Evolutionary conservation across 2,329 filamentous ascomycete species (phyloP).

Genomic region (Colletotrichum sidae): DNA sequence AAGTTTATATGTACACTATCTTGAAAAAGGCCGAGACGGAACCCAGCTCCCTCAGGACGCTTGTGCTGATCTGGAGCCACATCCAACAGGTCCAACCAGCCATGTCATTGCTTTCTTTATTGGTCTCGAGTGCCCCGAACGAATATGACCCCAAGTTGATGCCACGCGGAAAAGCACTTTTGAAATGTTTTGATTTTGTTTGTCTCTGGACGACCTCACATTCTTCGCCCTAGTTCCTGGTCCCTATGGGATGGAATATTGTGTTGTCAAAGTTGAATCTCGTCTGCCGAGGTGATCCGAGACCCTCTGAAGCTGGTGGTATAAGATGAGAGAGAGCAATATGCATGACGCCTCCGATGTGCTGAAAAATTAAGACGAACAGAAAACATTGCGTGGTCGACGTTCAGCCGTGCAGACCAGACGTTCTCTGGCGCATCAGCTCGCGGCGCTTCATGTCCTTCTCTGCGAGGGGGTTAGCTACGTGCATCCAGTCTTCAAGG

Average conservation of each 20-base stretch:
- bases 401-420: slow-evolving; percentile 50
- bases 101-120: slow-evolving; percentile 9
- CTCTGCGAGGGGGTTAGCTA: slow-evolving; percentile 59
- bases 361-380: slow-evolving; percentile 26
- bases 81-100: neutral
- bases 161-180: slow-evolving; percentile 20
- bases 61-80: neutral
- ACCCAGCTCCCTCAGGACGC: slow-evolving; percentile 14
- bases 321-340: slow-evolving; percentile 37
- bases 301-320: slow-evolving; percentile 34
- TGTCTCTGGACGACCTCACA: slow-evolving; percentile 14
- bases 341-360: slow-evolving; percentile 36
- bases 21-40: slow-evolving; percentile 6
- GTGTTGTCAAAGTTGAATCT: slow-evolving; percentile 8
- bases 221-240: slow-evolving; percentile 4
- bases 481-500: neutral
- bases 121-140: slow-evolving; percentile 6
- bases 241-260: slow-evolving; percentile 27
- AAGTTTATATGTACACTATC: slow-evolving; percentile 27
- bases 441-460: slow-evolving; percentile 77
- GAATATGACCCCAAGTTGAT: slow-evolving; percentile 1
- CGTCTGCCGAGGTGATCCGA: slow-evolving; percentile 9
- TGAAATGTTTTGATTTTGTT: neutral
- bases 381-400: slow-evolving; percentile 16
- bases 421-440: slow-evolving; percentile 73